Evolutionary conservation across 805 yeast species (phyloP).

Genomic region (Millerozyma miso): DNA sequence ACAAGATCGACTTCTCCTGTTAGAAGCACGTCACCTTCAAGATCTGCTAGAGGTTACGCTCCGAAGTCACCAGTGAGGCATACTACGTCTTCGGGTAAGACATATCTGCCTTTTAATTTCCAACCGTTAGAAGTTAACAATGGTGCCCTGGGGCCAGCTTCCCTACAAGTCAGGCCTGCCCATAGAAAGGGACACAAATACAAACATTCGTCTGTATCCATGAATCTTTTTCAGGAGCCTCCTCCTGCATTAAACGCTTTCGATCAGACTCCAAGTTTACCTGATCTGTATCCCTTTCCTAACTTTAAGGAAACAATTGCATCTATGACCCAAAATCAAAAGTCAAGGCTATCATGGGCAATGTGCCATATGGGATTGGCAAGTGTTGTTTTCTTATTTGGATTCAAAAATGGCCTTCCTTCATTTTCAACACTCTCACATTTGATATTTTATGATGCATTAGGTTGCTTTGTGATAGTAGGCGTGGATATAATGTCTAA

Average conservation of each 20-base stretch:
- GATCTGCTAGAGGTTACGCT: constrained; percentile 24
- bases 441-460: constrained; percentile 78
- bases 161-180: constrained; percentile 45
- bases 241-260: constrained; percentile 39
- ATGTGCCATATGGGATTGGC: constrained; percentile 53
- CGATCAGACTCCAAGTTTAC: constrained; percentile 58
- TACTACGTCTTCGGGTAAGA: constrained; percentile 17
- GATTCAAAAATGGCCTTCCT: constrained; percentile 52
- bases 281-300: constrained; percentile 71
- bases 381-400: constrained; percentile 52
- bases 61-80: constrained; percentile 23
- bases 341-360: constrained; percentile 56
- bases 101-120: constrained; percentile 59
- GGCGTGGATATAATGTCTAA: constrained; percentile 80
- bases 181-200: constrained; percentile 92
- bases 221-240: constrained; percentile 94
- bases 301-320: constrained; percentile 56
- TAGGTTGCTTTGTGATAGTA: constrained; percentile 67
- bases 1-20: constrained; percentile 25
- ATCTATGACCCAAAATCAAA: constrained; percentile 58
- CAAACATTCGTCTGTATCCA: constrained; percentile 92
- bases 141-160: constrained; percentile 17
- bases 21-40: constrained; percentile 23
- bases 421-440: constrained; percentile 79
- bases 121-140: constrained; percentile 46